Percentiles rank a stretch among this genome's conserved stretches.
Conservation (phyloP, 148 eudicot genomes). For the Rhododendron mucronatum region DNA sequence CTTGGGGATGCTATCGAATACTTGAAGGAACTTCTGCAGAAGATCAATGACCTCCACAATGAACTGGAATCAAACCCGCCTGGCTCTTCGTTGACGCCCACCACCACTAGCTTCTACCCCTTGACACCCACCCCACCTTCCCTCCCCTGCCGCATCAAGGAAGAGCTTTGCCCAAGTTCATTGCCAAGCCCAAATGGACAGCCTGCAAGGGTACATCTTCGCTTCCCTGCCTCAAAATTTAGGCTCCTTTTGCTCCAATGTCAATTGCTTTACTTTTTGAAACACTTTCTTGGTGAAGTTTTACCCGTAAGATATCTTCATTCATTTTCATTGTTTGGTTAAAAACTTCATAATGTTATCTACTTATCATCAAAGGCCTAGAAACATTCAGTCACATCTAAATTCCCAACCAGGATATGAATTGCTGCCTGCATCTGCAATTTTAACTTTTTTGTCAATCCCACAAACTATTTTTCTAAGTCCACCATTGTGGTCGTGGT, state of each 20-base stretch:
- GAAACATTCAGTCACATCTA: not conserved
- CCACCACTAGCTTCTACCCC: constrained; percentile 55
- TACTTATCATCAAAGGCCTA: not conserved
- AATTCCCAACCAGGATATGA: not conserved
- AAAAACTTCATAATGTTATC: not conserved
- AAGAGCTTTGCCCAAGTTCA: constrained; percentile 73
- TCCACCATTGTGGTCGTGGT: not conserved
- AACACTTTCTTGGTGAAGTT: not conserved
- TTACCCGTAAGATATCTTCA: not conserved
- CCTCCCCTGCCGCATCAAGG: constrained; percentile 65
- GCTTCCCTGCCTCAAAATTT: not conserved
- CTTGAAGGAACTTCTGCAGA: constrained; percentile 71
- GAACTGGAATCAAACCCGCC: constrained; percentile 70
- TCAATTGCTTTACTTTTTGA: not conserved
- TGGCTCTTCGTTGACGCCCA: constrained; percentile 47
- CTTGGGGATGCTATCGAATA: constrained; percentile 88
- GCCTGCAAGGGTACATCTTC: constrained; percentile 62
- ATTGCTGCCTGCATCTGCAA: not conserved
- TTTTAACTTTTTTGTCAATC: not conserved
- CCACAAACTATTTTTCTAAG: not conserved
- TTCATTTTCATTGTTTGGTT: not conserved
- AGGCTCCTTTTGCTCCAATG: not conserved
- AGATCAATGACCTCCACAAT: constrained; percentile 75
- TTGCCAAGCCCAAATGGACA: constrained; percentile 77
- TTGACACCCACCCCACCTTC: constrained; percentile 72